Evolutionary conservation across 352 stramenopile genomes (phyloP), one percentile per base, ranked within the genome.

Genomic region (Pythium monospermum): DNA sequence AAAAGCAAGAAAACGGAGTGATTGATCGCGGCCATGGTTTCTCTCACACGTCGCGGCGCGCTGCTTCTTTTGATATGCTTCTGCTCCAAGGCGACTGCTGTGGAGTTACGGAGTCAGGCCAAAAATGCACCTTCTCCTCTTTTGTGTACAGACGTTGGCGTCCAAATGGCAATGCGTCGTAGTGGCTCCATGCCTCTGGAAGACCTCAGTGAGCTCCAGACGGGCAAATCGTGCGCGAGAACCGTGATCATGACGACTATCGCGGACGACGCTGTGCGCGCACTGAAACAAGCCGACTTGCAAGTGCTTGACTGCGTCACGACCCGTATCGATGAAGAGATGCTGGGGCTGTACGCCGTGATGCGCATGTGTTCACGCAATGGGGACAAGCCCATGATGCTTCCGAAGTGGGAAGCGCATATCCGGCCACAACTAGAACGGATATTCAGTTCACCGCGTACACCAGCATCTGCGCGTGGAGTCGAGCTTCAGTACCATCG

Each of bases 161-260:
- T 61, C 13, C 31, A 41, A 4, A 31, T 61, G 26, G 43, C 18
- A 6, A 49, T 57, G 6, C 46, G 31, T 3, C 50, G 58, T 26
- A 25, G 26, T 3, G 4, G 33, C 4, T 36, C 43, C 3, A 60
- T 66, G 51, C 58, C 58, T 10, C 43, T 66, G 13, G 46, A 66
- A 27, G 58, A 60, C 31, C 58, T 66, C 7, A 66, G 50, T 30
- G 58, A 66, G 19, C 38, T 66, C 15, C 54, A 57, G 23, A 66
- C 58, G 23, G 58, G 58, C 25, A 61, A 60, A 30, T 43, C 36
- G 16, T 66, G 58, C 37, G 46, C 22, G 19, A 47, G 23, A 21
- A 23, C 50, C 10, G 26, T 46, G 18, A 31, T 60, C 1, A 45
- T 66, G 38, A 15, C 31, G 23, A 41, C 15, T 7, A 30, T 60